These are phyloP conservation scores for Actinomortierella ambigua DNA, from an alignment of 371 early-diverging fungal genomes.

Conservation along the genomic window DNA sequence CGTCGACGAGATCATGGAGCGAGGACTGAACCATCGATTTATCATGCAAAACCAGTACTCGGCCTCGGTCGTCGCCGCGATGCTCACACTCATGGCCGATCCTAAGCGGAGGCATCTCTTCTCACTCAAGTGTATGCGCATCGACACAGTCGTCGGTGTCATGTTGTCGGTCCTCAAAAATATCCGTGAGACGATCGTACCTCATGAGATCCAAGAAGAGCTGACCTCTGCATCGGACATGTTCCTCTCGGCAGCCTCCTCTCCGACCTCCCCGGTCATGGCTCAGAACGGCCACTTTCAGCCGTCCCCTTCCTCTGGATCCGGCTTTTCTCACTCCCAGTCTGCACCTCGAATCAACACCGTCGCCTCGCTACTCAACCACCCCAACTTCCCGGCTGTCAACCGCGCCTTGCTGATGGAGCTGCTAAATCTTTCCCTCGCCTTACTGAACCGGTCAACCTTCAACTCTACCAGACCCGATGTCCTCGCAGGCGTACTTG, in stretches of 20 bases:
- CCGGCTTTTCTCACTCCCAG: slow-evolving; percentile 9
- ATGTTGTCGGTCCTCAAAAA: slow-evolving; percentile 41
- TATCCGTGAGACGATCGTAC: slow-evolving; percentile 37
- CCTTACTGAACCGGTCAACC: slow-evolving; percentile 39
- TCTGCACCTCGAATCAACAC: slow-evolving; percentile 21
- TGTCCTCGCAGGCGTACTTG: slow-evolving; percentile 40
- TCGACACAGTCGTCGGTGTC: slow-evolving; percentile 42
- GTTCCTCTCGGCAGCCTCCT: slow-evolving; percentile 15
- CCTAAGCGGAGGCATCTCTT: slow-evolving; percentile 34
- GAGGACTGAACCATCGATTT: slow-evolving; percentile 42
- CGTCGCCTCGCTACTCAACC: slow-evolving; percentile 32
- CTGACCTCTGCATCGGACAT: slow-evolving; percentile 21
- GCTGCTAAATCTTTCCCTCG: slow-evolving; percentile 37
- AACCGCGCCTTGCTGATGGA: slow-evolving; percentile 38
- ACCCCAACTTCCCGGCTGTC: slow-evolving; percentile 37
- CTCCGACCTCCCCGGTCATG: slow-evolving; percentile 13
- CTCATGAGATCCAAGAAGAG: slow-evolving; percentile 38
- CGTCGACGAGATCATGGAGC: slow-evolving; percentile 43
- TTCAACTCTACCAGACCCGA: slow-evolving; percentile 40
- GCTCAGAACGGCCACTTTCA: neutral
- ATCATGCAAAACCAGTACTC: slow-evolving; percentile 36
- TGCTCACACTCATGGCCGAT: slow-evolving; percentile 38
- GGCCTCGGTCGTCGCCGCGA: slow-evolving; percentile 27
- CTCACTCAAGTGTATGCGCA: slow-evolving; percentile 36
- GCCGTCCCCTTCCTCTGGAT: neutral